Base-by-base conservation (phyloP, 2,329 filamentous ascomycete species). In the Stagonosporopsis vannaccii region DNA sequence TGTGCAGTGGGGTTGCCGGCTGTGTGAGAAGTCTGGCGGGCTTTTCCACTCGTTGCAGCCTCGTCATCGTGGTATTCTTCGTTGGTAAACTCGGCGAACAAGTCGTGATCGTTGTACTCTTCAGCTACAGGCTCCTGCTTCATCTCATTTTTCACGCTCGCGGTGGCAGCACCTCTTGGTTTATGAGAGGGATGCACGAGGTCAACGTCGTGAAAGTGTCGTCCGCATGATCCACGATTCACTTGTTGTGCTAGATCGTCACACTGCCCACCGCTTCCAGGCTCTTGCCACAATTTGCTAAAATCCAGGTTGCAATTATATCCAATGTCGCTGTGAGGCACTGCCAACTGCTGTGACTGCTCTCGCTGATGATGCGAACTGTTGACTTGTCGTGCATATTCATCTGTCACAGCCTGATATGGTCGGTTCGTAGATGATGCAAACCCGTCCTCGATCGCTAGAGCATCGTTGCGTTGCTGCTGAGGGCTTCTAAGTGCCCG, bases 31-130 rank as follows among this genome's bases (percentile, higher is more conserved):
- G 6, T 12, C 28, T 33, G n/a, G 7, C 28, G 19, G 22, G 13
- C 15, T 2, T 12, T 19, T 12, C 6, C 25, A 20, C 5, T 22
- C 1, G 7, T 1, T 9, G 5, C 32, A 7, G 5, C 26, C 17
- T 43, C 41, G 20, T 23, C 11, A 5, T 47, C 19, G 23, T 56
- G 20, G 12, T 25, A 9, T 0, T 35, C 42, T 25, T 48, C 35
- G 12, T 56, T 47, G 6, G 43, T 47, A n/a, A 51, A 56, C n/a
- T 47, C 30, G 12, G 30, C 37, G 13, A 56, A 56, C 2, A 51
- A 6, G 7, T 42, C 37, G 4, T 37, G 13, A 11, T 51, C 36
- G 2, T 43, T 20, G 9, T 13, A 5, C 3, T 25, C 30, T 4
- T 22, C 13, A 6, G 15, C 7, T 17, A 15, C 26, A 22, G 36